A percentile compares a stretch with the other conserved stretches of the same genome.
Evolutionary conservation across 805 yeast genomes (phyloP).

Genomic region (Yamadazyma nakazawae): DNA sequence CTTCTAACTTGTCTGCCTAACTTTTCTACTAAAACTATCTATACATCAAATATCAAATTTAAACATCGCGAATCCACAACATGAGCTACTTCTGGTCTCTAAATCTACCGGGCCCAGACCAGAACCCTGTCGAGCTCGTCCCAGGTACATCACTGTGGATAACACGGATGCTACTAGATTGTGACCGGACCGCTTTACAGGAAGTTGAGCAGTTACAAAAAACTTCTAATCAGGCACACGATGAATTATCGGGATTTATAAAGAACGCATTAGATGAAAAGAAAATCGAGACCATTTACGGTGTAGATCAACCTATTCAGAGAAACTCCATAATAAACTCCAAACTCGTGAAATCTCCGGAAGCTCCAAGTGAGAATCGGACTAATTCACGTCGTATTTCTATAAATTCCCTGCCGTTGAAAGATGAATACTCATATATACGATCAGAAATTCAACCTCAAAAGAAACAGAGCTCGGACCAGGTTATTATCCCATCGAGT

Average conservation of each 20-base stretch:
- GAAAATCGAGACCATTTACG: constrained; percentile 1
- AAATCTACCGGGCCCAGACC: not conserved
- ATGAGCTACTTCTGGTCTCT: constrained; percentile 9
- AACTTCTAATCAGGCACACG: constrained; percentile 36
- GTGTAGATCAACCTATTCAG: not conserved
- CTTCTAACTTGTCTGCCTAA: too few relatives aligned
- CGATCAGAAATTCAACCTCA: constrained; percentile 1
- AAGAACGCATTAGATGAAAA: constrained; percentile 22
- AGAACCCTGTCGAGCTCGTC: not conserved
- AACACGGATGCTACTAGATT: constrained; percentile 40
- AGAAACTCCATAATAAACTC: not conserved
- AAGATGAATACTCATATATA: not conserved
- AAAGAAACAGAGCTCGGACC: not conserved
- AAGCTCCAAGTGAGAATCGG: not conserved
- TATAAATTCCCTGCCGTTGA: constrained; percentile 2
- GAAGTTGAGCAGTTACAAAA: constrained; percentile 38
- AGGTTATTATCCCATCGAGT: constrained; percentile 2
- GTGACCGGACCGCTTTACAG: constrained; percentile 33
- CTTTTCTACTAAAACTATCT: too few relatives aligned
- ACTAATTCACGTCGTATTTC: not conserved
- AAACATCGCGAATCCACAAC: not conserved
- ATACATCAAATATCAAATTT: not conserved
- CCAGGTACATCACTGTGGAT: constrained; percentile 57
- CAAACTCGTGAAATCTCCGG: constrained; percentile 2
- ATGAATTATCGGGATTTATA: constrained; percentile 43